Evolutionary conservation across 2,329 filamentous ascomycete genomes (phyloP).

Genomic region (Hyphodiscus sp.): DNA sequence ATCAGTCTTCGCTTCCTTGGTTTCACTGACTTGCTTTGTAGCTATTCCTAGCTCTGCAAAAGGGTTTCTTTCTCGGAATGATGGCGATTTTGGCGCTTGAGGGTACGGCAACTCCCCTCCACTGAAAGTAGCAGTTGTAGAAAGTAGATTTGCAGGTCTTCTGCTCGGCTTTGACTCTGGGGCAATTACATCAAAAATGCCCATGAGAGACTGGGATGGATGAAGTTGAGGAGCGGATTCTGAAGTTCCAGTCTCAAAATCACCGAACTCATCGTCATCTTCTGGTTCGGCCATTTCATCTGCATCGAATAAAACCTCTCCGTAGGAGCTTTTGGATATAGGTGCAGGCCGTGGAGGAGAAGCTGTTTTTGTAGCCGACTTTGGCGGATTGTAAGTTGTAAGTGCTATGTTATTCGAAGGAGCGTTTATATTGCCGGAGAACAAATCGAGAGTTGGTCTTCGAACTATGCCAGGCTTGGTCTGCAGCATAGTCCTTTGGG

Average conservation of each 20-base stretch:
- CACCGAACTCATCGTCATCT: slow-evolving; percentile 60
- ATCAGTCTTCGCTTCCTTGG: slow-evolving; percentile 30
- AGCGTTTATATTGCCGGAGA: slow-evolving; percentile 17
- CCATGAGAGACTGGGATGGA: slow-evolving; percentile 25
- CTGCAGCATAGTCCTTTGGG: slow-evolving; percentile 2
- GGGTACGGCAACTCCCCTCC: slow-evolving; percentile 35
- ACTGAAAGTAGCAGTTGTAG: slow-evolving; percentile 23
- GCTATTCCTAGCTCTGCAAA: slow-evolving; percentile 44
- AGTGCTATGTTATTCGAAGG: background rate
- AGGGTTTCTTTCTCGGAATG: slow-evolving; percentile 47
- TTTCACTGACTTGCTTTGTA: slow-evolving; percentile 33
- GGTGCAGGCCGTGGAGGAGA: slow-evolving; percentile 10
- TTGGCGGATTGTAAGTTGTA: background rate
- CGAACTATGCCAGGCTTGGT: slow-evolving; percentile 15
- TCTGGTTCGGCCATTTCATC: slow-evolving; percentile 32
- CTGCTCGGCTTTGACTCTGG: slow-evolving; percentile 27
- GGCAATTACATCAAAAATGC: slow-evolving; percentile 26
- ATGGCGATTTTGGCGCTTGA: slow-evolving; percentile 44
- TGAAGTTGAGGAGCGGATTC: slow-evolving; percentile 15
- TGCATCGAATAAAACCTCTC: slow-evolving; percentile 31
- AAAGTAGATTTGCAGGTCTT: slow-evolving; percentile 30
- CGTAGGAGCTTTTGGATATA: slow-evolving; percentile 10
- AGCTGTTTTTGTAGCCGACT: slow-evolving; percentile 2
- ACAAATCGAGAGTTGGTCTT: slow-evolving; percentile 23
- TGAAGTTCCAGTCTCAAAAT: slow-evolving; percentile 53